Evolutionary conservation across 306 rosid species (phyloP).

Genomic region (Lotus japonicus): DNA sequence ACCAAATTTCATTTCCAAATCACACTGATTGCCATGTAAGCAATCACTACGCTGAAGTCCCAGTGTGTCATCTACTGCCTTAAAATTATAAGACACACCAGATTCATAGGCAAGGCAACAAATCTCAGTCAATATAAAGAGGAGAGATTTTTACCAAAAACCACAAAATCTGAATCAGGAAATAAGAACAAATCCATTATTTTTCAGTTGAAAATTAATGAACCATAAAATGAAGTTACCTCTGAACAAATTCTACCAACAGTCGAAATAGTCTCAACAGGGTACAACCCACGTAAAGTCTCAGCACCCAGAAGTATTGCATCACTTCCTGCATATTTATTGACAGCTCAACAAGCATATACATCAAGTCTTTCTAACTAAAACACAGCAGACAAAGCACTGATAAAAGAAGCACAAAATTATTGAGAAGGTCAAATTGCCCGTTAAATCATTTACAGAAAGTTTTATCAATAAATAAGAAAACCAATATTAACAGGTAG

Average conservation of each 20-base stretch:
- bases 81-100: background rate
- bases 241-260: slow-evolving; percentile 93
- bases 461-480: background rate
- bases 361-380: background rate
- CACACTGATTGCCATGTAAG: background rate
- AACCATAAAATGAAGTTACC: slow-evolving; percentile 35
- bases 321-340: slow-evolving; percentile 72
- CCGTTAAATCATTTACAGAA: background rate
- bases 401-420: background rate
- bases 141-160: background rate
- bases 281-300: slow-evolving; percentile 94
- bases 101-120: background rate
- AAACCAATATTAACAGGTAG: background rate
- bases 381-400: background rate
- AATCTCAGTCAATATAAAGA: background rate
- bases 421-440: background rate
- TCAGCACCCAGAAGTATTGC: slow-evolving; percentile 98
- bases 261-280: slow-evolving; percentile 88
- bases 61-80: background rate
- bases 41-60: background rate
- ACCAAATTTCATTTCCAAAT: background rate
- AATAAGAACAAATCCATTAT: background rate
- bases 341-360: slow-evolving; percentile 13
- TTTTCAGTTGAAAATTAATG: background rate
- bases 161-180: slow-evolving; percentile 15